Evolutionary conservation across 2,329 filamentous ascomycete species (phyloP), one percentile per base, ranked within the genome.

Genomic region (Lecanosticta acicola): DNA sequence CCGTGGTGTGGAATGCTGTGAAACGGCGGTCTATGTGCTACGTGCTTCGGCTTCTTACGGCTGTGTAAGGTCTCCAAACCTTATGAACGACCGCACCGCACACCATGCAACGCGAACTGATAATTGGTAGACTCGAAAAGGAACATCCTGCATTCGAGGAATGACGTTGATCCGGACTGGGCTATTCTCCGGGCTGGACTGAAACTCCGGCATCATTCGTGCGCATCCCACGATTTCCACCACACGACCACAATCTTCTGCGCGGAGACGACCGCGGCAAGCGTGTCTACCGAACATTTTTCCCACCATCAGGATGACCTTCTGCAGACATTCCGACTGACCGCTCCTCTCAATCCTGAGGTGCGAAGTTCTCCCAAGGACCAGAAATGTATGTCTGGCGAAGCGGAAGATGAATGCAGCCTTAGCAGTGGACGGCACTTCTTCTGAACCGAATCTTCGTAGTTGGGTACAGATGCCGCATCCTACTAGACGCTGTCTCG

Each of bases 291-390:
- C 3, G 24, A 41, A n/a, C n/a, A n/a, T n/a, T n/a, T n/a, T n/a
- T n/a, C n/a, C n/a, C n/a, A n/a, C n/a, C n/a, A n/a, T n/a, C n/a
- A n/a, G 35, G 14, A 38, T 10, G 17, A 29, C 35, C 36, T 48
- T 32, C 11, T 39, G 43, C 26, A 21, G 32, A 38, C 35, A 44
- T 32, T 41, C 38, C 41, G 44, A 21, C 13, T 39, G 36, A 14
- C 33, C 37, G 13, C 11, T 34, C n/a, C 33, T 39, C 4, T 11
- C 36, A 24, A 13, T n/a, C 48, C 37, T 37, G 17, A 11, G 40
- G 24, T 3, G 47, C 47, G 34, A 43, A 53, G 26, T 49, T 39
- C 44, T 53, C 26, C 49, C 46, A 53, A 13, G 37, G n/a, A n/a
- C n/a, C n/a, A n/a, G n/a, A n/a, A n/a, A n/a, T n/a, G n/a, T n/a